Percentiles rank a stretch among this genome's conserved stretches.
These are phyloP conservation scores for Auriculariales sp. DNA, from an alignment of 768 basidiomycete species.

Conservation along the genomic window DNA sequence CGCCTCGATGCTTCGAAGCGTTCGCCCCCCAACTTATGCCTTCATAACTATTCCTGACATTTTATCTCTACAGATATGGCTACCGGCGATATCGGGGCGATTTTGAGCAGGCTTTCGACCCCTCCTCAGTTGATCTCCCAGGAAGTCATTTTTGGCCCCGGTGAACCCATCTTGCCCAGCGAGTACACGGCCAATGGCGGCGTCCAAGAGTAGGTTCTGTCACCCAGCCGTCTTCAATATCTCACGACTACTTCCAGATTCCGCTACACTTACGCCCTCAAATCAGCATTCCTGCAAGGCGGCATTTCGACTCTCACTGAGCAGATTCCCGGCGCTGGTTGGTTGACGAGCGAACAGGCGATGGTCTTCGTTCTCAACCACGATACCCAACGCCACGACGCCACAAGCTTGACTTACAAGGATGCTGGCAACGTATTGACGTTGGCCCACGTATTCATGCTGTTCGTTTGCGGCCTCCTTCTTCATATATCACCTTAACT, in stretches of 20 bases:
- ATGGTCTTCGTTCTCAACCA: constrained; percentile 60
- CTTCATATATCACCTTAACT: background rate
- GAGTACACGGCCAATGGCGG: constrained; percentile 45
- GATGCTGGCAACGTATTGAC: too few relatives aligned
- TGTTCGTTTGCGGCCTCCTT: constrained; percentile 13
- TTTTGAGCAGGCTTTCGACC: constrained; percentile 26
- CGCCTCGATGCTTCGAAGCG: constrained; percentile 51
- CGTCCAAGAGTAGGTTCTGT: constrained; percentile 40
- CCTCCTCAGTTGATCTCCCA: constrained; percentile 42
- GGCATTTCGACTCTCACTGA: constrained; percentile 34
- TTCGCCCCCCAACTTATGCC: constrained; percentile 14
- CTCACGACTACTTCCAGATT: constrained; percentile 20
- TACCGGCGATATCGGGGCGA: constrained; percentile 36
- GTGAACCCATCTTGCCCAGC: constrained; percentile 37
- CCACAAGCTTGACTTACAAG: constrained; percentile 45
- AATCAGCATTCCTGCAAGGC: constrained; percentile 36
- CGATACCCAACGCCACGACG: constrained; percentile 52
- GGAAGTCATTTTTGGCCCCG: constrained; percentile 33
- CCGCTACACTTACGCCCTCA: constrained; percentile 41
- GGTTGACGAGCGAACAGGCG: constrained; percentile 36
- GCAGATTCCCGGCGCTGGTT: constrained; percentile 41
- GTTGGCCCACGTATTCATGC: constrained; percentile 46
- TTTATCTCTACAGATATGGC: constrained; percentile 34
- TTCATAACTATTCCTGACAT: background rate
- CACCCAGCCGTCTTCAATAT: background rate